Evolutionary conservation across 2,329 filamentous ascomycete species (phyloP).

Genomic region (Trichoderma breve): DNA sequence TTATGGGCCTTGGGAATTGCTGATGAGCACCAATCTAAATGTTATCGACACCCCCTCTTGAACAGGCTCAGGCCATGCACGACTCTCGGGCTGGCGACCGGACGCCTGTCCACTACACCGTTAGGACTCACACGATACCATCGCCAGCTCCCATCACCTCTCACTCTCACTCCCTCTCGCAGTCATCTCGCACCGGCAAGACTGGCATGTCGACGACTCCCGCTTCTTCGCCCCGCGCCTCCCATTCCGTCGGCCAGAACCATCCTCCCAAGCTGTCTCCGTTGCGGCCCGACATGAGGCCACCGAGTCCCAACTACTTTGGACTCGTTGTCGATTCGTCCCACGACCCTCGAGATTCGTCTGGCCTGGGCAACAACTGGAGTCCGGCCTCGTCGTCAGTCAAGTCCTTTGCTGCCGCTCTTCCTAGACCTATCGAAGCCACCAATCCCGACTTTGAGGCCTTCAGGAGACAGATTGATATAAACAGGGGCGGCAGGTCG

Average conservation of each 20-base stretch:
- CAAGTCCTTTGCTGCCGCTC: conserved; percentile 64
- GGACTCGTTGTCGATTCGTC: conserved; percentile 66
- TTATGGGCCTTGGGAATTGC: conserved; percentile 10
- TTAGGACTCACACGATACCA: conserved; percentile 45
- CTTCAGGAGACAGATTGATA: conserved; percentile 71
- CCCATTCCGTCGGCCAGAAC: conserved; percentile 55
- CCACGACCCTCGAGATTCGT: conserved; percentile 63
- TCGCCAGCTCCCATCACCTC: conserved; percentile 35
- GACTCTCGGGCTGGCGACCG: conserved; percentile 37
- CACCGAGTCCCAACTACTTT: conserved; percentile 82
- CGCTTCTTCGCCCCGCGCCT: conserved; percentile 49
- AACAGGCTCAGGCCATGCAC: conserved; percentile 29
- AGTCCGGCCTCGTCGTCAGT: conserved; percentile 69
- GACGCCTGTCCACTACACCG: conserved; percentile 42
- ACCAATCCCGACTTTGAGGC: conserved; percentile 80
- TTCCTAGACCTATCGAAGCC: conserved; percentile 65
- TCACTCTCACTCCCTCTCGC: conserved; percentile 39
- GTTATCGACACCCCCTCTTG: conserved; percentile 16
- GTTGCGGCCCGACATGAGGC: conserved; percentile 39
- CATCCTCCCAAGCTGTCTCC: conserved; percentile 53
- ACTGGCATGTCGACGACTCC: conserved; percentile 50
- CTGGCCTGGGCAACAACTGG: conserved; percentile 69
- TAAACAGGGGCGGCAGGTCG: conserved; percentile 49
- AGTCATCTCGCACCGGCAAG: conserved; percentile 40
- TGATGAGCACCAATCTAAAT: conserved; percentile 11